Conservation (phyloP, 148 eudicot genomes). For the Rheum nobile region DNA sequence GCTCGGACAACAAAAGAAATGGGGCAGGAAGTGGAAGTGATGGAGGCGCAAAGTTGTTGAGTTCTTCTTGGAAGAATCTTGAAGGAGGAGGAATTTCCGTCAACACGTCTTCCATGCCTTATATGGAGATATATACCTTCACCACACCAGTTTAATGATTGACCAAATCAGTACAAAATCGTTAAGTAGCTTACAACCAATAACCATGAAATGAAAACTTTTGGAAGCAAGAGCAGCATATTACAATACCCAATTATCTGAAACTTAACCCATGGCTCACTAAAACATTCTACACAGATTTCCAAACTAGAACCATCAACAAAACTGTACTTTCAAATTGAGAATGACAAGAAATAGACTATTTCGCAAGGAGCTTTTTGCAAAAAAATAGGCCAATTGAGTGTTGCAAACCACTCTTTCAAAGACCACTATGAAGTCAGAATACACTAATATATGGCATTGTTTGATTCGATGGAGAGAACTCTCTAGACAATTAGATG, state of each 20-base stretch:
- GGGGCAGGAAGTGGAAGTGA: conserved; percentile 62
- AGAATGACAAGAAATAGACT: not conserved
- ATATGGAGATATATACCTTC: not conserved
- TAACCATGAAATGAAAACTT: not conserved
- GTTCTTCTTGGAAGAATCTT: conserved; percentile 80
- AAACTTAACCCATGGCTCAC: not conserved
- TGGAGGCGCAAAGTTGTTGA: conserved; percentile 72
- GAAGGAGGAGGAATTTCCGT: conserved; percentile 95
- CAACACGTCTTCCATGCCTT: conserved; percentile 72
- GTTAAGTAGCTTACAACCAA: not conserved
- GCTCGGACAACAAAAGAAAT: conserved; percentile 41
- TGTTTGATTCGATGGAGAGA: not conserved
- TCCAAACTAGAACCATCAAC: not conserved
- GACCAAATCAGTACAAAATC: not conserved
- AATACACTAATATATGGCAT: not conserved
- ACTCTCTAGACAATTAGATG: not conserved
- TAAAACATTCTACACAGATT: not conserved
- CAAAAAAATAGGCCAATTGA: not conserved
- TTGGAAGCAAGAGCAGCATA: not conserved
- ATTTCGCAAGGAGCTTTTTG: not conserved
- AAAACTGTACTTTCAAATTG: not conserved
- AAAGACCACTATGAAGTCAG: not conserved
- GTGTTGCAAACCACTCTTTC: not conserved
- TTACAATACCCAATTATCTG: not conserved
- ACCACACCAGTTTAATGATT: not conserved